These are phyloP conservation scores for Blastobotrys parvus DNA, from an alignment of 805 yeast genomes.

Conservation along the genomic window DNA sequence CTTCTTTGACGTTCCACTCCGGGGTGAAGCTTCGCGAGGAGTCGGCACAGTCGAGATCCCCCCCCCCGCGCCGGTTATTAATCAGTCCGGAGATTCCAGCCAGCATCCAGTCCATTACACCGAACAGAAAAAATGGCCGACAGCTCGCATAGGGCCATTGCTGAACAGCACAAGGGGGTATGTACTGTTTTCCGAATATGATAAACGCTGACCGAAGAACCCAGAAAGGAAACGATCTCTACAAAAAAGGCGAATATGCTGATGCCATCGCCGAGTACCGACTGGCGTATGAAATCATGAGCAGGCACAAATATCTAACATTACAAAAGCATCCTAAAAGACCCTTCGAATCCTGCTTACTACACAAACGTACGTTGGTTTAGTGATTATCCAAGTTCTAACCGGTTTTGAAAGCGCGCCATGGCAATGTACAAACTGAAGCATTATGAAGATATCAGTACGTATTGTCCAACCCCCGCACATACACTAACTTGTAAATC, in stretches of 20 bases:
- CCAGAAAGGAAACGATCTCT: conserved; percentile 22
- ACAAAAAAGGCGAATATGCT: conserved; percentile 19
- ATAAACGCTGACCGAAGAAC: not conserved
- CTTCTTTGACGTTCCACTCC: no score
- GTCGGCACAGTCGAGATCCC: no score
- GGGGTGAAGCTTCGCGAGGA: no score
- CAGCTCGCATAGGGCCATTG: not conserved
- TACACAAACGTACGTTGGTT: conserved; percentile 22
- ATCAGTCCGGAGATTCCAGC: no score
- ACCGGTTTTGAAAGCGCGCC: conserved; percentile 15
- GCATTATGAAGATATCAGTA: conserved; percentile 18
- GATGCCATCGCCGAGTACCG: conserved; percentile 21
- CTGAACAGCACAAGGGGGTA: conserved; percentile 3
- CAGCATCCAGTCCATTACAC: no score
- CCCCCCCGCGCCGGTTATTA: no score
- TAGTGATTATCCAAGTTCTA: not conserved
- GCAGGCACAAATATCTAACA: no score
- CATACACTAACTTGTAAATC: not conserved
- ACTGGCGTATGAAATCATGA: not conserved
- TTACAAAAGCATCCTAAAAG: conserved; percentile 21
- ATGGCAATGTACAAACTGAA: conserved; percentile 18
- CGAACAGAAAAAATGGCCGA: not conserved
- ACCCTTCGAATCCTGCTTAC: conserved; percentile 19
- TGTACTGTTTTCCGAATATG: not conserved
- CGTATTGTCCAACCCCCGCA: no score